These are phyloP conservation scores for Megacollybia platyphylla DNA, from an alignment of 1,284 basidiomycete genomes.

Conservation along the genomic window DNA sequence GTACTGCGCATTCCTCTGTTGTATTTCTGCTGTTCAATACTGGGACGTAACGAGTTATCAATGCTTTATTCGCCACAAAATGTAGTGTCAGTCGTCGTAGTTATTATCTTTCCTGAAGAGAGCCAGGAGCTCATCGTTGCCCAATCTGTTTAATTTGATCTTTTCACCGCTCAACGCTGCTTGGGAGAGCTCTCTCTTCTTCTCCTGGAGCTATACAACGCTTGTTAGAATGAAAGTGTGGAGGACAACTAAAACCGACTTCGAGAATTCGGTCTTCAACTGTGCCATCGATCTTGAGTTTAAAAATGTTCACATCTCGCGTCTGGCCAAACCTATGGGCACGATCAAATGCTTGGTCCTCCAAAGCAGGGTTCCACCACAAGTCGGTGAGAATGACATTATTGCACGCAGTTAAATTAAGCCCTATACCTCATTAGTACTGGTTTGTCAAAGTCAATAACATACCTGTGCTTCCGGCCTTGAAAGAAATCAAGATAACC, in stretches of 20 bases:
- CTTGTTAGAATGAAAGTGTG: not conserved
- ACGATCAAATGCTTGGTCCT: conserved; percentile 93
- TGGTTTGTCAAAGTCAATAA: conserved; percentile 6
- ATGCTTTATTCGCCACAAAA: not conserved
- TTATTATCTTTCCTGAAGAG: conserved; percentile 56
- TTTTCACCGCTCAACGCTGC: conserved; percentile 86
- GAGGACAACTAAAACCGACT: conserved; percentile 17
- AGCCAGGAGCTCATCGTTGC: conserved; percentile 72
- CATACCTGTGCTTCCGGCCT: conserved; percentile 81
- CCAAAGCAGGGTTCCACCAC: conserved; percentile 92
- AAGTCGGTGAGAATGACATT: conserved; percentile 88
- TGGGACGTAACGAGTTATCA: not conserved
- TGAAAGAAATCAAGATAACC: conserved; percentile 93
- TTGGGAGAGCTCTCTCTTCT: conserved; percentile 75
- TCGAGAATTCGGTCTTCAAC: conserved; percentile 84
- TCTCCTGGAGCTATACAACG: conserved; percentile 59
- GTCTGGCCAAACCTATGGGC: conserved; percentile 85
- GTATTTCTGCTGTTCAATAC: not conserved
- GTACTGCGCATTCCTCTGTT: not conserved
- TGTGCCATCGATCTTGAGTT: conserved; percentile 80
- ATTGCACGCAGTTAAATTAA: conserved; percentile 92
- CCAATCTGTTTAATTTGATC: conserved; percentile 76
- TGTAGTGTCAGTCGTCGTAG: conserved; percentile 20
- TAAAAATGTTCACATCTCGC: conserved; percentile 83
- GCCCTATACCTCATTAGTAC: conserved; percentile 30